Percentiles rank a stretch among this genome's conserved stretches.
These are phyloP conservation scores for Fusarium poae DNA, from an alignment of 2,329 filamentous ascomycete species.

Conservation along the genomic window DNA sequence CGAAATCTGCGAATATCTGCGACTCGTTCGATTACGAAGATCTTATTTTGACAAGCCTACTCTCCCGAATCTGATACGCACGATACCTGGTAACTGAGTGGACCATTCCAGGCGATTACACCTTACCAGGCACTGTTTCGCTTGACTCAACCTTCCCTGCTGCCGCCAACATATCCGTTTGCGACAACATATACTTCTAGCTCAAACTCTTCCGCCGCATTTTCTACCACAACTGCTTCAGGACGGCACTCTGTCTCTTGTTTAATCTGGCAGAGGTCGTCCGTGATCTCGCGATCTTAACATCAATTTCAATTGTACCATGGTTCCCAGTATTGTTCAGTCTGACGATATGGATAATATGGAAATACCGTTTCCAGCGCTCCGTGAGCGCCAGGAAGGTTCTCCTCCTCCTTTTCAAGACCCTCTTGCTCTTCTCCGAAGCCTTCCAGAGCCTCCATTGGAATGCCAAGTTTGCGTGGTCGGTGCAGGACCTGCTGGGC, in stretches of 20 bases:
- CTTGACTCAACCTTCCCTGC: slow-evolving; percentile 30
- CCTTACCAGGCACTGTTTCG: slow-evolving; percentile 31
- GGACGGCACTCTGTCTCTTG: slow-evolving; percentile 48
- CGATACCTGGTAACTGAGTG: slow-evolving; percentile 38
- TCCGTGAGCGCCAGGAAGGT: slow-evolving; percentile 48
- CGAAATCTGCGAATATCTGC: slow-evolving; percentile 15
- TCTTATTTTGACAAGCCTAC: slow-evolving; percentile 27
- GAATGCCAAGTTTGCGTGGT: slow-evolving; percentile 65
- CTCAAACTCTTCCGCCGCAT: slow-evolving; percentile 14
- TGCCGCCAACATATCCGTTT: slow-evolving; percentile 30
- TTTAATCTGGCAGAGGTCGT: slow-evolving; percentile 47
- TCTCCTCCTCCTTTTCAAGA: slow-evolving; percentile 56
- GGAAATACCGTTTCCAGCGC: slow-evolving; percentile 43
- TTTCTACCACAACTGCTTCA: slow-evolving; percentile 30
- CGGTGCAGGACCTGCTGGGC: slow-evolving; percentile 67
- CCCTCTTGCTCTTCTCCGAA: slow-evolving; percentile 63
- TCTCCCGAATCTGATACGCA: slow-evolving; percentile 33
- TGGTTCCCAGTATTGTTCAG: slow-evolving; percentile 54
- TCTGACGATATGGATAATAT: slow-evolving; percentile 48
- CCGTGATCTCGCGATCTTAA: slow-evolving; percentile 45
- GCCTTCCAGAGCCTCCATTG: slow-evolving; percentile 61
- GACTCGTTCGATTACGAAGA: slow-evolving; percentile 19
- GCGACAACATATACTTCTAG: slow-evolving; percentile 14
- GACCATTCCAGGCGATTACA: slow-evolving; percentile 39
- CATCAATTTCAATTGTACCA: slow-evolving; percentile 26